Conservation (phyloP, 2,329 filamentous ascomycete genomes). For the Parastagonospora avenae region DNA sequence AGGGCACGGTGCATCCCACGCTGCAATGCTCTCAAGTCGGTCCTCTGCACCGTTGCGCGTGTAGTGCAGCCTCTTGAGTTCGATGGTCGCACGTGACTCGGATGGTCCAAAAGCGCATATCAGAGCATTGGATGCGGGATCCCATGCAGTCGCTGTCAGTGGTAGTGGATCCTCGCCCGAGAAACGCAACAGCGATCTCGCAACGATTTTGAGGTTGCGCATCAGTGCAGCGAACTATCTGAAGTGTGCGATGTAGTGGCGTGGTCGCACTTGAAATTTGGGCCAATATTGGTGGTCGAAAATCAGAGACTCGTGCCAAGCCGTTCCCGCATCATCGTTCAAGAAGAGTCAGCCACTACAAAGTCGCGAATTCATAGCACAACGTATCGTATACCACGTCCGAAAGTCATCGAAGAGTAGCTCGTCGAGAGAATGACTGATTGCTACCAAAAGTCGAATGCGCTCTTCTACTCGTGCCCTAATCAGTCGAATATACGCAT, state of each 20-base stretch:
- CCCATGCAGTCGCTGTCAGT: conserved; percentile 83
- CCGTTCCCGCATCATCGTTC: conserved; percentile 2
- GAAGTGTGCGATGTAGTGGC: not conserved
- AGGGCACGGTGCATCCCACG: conserved; percentile 87
- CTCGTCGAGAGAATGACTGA: too few relatives aligned
- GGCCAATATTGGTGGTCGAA: conserved; percentile 19
- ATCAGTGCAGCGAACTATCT: conserved; percentile 57
- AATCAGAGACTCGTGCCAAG: conserved; percentile 13
- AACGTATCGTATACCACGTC: not conserved
- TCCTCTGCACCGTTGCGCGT: conserved; percentile 50
- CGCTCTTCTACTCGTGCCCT: too few relatives aligned
- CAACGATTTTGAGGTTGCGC: conserved; percentile 85
- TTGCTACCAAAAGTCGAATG: too few relatives aligned
- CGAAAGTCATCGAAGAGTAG: too few relatives aligned
- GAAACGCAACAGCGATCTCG: conserved; percentile 66
- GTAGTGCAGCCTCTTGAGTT: conserved; percentile 64
- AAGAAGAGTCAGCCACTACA: not conserved
- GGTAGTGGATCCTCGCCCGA: conserved; percentile 59
- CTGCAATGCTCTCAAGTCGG: conserved; percentile 64
- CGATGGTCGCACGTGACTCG: conserved; percentile 70
- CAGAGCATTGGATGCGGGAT: conserved; percentile 75
- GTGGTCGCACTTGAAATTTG: conserved; percentile 1
- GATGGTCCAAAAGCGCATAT: conserved; percentile 86
- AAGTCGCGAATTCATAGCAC: not conserved
- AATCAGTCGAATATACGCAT: too few relatives aligned